Evolutionary conservation across 2,329 filamentous ascomycete genomes (phyloP).

Genomic region (Penicillium thymicola): DNA sequence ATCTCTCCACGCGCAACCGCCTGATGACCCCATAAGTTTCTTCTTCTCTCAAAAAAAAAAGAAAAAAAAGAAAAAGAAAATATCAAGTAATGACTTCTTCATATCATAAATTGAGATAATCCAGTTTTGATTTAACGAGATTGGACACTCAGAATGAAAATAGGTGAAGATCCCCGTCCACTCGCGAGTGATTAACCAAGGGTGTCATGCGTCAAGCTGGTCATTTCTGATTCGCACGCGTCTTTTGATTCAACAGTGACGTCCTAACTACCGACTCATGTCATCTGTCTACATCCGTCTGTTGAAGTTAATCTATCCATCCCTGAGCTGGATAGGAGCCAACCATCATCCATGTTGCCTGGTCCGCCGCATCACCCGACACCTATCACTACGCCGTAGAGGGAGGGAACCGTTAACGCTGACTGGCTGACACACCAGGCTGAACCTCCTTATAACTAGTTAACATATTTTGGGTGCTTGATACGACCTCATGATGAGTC

Average conservation of each 20-base stretch:
- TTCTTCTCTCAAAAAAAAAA: too few species aligned
- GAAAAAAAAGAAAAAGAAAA: not conserved
- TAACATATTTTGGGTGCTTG: not conserved
- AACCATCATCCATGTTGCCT: not conserved
- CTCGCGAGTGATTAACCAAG: constrained; percentile 17
- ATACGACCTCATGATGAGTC: constrained; percentile 2
- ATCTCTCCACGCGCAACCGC: constrained; percentile 19
- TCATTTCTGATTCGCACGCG: constrained; percentile 22
- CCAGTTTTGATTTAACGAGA: not conserved
- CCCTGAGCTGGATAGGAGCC: not conserved
- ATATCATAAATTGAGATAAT: constrained; percentile 5
- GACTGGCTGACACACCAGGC: constrained; percentile 6
- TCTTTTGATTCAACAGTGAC: constrained; percentile 13
- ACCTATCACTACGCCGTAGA: constrained; percentile 20
- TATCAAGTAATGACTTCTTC: not conserved
- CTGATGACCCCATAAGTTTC: constrained; percentile 18
- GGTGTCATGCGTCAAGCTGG: constrained; percentile 18
- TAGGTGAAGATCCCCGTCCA: constrained; percentile 13
- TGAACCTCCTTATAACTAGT: not conserved
- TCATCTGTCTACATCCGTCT: constrained; percentile 1
- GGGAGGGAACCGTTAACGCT: constrained; percentile 2
- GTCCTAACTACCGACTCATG: constrained; percentile 2
- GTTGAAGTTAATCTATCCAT: not conserved
- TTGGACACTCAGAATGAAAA: constrained; percentile 1
- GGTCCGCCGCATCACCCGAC: constrained; percentile 24